A percentile compares a stretch with the other conserved stretches of the same genome.
These are phyloP conservation scores for Capronia epimyces DNA, from an alignment of 2,329 filamentous ascomycete species.

Conservation along the genomic window DNA sequence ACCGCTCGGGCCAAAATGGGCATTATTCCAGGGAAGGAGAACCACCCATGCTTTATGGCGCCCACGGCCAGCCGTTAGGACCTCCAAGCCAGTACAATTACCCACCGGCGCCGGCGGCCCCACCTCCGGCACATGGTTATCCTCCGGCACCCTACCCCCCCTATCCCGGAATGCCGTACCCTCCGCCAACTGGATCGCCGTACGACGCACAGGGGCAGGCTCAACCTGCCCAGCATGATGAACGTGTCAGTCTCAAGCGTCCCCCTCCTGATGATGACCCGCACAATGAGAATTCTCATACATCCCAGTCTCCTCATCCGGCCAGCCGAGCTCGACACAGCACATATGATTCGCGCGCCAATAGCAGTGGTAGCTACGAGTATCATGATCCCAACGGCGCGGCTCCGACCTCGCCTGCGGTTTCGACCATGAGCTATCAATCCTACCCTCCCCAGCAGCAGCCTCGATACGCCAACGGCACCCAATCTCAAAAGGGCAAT, in stretches of 20 bases:
- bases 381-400: slow-evolving; percentile 46
- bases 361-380: slow-evolving; percentile 36
- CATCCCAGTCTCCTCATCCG: slow-evolving; percentile 34
- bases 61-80: slow-evolving; percentile 47
- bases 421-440: slow-evolving; percentile 41
- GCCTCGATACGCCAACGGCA: slow-evolving; percentile 37
- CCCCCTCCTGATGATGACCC: slow-evolving; percentile 30
- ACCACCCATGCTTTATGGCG: slow-evolving; percentile 42
- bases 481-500: slow-evolving; percentile 26
- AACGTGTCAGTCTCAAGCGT: slow-evolving; percentile 43
- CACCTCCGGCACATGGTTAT: slow-evolving; percentile 33
- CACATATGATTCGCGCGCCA: slow-evolving; percentile 39
- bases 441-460: slow-evolving; percentile 36
- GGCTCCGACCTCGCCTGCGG: slow-evolving; percentile 44
- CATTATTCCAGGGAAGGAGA: slow-evolving; percentile 29
- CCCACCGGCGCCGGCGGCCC: slow-evolving; percentile 38
- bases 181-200: slow-evolving; percentile 16
- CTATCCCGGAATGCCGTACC: slow-evolving; percentile 17
- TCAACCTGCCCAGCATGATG: slow-evolving; percentile 36
- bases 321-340: slow-evolving; percentile 36
- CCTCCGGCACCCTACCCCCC: slow-evolving; percentile 26
- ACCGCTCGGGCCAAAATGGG: slow-evolving; percentile 32
- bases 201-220: slow-evolving; percentile 36
- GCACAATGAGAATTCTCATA: slow-evolving; percentile 31
- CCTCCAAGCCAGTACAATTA: slow-evolving; percentile 37